Evolutionary conservation across 202 grass and related monocot genomes (phyloP).

Genomic region (Hordeum pubiflorum): DNA sequence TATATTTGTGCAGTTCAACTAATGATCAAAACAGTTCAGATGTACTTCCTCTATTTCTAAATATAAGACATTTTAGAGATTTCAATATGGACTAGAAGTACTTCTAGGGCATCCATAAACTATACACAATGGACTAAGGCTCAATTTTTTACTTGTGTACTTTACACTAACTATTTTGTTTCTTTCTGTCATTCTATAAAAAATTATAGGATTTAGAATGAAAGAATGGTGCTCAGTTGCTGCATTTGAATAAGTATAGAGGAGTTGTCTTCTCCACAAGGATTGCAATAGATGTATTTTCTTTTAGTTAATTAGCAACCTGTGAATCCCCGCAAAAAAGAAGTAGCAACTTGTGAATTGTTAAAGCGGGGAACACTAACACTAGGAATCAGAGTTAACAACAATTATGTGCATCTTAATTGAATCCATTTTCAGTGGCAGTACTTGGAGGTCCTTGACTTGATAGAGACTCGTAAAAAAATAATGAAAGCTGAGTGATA

Average conservation of each 20-base stretch:
- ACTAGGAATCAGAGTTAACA: neutral
- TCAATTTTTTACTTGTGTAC: neutral
- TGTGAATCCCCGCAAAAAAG: too few relatives aligned
- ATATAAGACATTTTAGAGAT: too few relatives aligned
- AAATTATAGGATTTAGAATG: neutral
- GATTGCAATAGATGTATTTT: neutral
- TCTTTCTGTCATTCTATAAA: neutral
- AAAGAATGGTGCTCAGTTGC: neutral
- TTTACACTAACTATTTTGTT: neutral
- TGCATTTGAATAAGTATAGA: neutral
- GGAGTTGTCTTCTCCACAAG: neutral
- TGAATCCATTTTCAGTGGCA: neutral
- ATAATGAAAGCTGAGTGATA: neutral
- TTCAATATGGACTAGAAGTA: neutral
- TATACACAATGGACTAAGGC: neutral
- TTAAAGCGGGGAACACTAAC: constrained; percentile 2
- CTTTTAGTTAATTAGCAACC: neutral
- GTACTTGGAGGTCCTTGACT: neutral
- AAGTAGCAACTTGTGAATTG: constrained; percentile 1
- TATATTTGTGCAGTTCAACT: neutral
- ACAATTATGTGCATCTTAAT: neutral
- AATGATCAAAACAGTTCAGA: neutral
- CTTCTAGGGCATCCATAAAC: constrained; percentile 1
- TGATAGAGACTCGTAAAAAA: neutral
- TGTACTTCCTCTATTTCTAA: too few relatives aligned